Conservation (phyloP, 192 early-diverging fungal species). For the Geranomyces variabilis region DNA sequence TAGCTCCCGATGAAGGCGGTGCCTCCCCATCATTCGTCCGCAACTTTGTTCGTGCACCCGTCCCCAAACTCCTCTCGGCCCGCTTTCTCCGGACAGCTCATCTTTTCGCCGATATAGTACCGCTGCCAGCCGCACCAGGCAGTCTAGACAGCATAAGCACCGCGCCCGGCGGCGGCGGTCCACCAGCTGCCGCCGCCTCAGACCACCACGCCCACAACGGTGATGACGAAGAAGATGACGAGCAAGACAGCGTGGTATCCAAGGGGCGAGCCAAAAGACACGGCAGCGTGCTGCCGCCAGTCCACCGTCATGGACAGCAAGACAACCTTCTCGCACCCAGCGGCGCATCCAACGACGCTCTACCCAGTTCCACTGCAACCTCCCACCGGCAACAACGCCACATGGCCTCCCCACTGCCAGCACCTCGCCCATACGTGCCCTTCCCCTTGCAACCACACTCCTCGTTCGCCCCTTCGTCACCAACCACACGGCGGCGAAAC, state of each 20-base stretch:
- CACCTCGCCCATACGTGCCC: constrained; percentile 39
- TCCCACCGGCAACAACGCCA: background rate
- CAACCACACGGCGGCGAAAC: constrained; percentile 18
- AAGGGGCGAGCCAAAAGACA: no score
- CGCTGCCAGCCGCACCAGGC: background rate
- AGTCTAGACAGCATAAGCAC: background rate
- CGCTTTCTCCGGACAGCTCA: constrained; percentile 12
- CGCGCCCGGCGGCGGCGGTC: background rate
- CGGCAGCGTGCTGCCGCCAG: background rate
- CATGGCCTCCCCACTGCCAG: background rate
- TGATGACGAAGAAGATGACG: background rate
- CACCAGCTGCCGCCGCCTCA: background rate
- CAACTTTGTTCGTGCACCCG: background rate
- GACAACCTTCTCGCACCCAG: background rate
- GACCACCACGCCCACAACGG: background rate
- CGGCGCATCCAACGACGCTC: background rate
- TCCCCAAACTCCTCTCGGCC: constrained; percentile 10
- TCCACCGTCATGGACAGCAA: background rate
- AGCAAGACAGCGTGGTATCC: background rate
- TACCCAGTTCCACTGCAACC: background rate
- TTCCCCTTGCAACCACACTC: constrained; percentile 44
- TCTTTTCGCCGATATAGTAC: background rate
- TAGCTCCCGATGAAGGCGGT: no score
- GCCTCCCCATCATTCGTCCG: background rate
- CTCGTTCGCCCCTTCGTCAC: constrained; percentile 36